These are phyloP conservation scores for Phaffia rhodozyma DNA, from an alignment of 1,284 basidiomycete genomes.

Conservation along the genomic window DNA sequence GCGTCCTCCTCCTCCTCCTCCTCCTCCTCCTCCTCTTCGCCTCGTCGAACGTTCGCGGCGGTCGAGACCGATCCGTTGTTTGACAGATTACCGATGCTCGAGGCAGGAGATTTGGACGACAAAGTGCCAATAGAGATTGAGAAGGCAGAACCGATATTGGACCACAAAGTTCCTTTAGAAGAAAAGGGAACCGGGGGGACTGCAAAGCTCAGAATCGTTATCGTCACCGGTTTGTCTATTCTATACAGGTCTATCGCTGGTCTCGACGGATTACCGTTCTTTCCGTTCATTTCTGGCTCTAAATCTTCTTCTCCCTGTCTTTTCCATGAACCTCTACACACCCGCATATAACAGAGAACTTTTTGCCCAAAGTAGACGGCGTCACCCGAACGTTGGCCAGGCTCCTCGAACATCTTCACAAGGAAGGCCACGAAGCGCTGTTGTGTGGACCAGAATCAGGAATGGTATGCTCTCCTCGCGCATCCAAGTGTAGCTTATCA, in stretches of 20 bases:
- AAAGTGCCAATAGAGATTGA: too few relatives aligned
- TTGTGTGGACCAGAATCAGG: slow-evolving; percentile 44
- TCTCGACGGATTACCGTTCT: neutral
- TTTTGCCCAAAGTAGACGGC: slow-evolving; percentile 41
- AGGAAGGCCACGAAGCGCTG: slow-evolving; percentile 44
- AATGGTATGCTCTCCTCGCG: slow-evolving; percentile 31
- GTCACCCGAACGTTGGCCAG: slow-evolving; percentile 45
- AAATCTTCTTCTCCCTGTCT: neutral
- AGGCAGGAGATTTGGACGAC: too few relatives aligned
- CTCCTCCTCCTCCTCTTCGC: too few relatives aligned
- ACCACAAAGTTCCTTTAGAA: too few relatives aligned
- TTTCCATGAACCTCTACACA: neutral
- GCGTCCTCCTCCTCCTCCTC: too few relatives aligned
- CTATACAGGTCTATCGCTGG: neutral
- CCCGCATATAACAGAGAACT: slow-evolving; percentile 38
- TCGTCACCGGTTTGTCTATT: slow-evolving; percentile 29
- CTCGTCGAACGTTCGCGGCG: too few relatives aligned
- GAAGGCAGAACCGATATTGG: too few relatives aligned
- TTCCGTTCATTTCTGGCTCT: neutral
- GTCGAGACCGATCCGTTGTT: too few relatives aligned
- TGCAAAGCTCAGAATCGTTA: slow-evolving; percentile 30
- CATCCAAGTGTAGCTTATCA: too few relatives aligned
- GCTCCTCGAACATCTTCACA: slow-evolving; percentile 44
- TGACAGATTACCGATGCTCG: too few relatives aligned
- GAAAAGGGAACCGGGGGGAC: slow-evolving; percentile 14